A percentile compares a stretch with the other conserved stretches of the same genome.
Conservation (phyloP, 75 land plant genomes). For the Sequoia sempervirens region DNA sequence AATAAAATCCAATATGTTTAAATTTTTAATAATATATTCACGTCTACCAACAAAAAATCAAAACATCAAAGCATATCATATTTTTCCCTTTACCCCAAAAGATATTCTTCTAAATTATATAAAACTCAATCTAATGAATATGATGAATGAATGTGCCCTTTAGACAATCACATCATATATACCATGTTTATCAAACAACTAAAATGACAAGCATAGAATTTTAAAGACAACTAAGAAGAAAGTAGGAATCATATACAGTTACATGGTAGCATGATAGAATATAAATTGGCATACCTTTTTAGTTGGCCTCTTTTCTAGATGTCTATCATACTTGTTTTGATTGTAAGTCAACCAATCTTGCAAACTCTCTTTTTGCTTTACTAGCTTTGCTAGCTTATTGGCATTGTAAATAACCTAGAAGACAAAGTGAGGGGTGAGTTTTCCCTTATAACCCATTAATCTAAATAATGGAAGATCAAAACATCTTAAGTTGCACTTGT, state of each 20-base stretch:
- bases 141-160: not conserved
- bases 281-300: conserved; percentile 42
- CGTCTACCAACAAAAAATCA: not conserved
- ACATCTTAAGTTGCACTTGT: not conserved
- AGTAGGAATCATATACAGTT: not conserved
- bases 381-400: conserved; percentile 64
- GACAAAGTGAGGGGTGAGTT: not conserved
- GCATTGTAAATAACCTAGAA: conserved; percentile 83
- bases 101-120: not conserved
- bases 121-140: not conserved
- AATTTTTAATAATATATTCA: not conserved
- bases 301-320: conserved; percentile 48
- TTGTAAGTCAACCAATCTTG: conserved; percentile 76
- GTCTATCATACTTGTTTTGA: conserved; percentile 52
- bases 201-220: not conserved
- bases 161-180: not conserved
- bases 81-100: not conserved
- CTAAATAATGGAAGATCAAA: not conserved
- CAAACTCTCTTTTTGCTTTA: conserved; percentile 53
- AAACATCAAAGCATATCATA: not conserved
- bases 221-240: not conserved
- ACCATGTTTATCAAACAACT: not conserved
- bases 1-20: not conserved
- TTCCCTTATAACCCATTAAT: not conserved
- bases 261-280: not conserved